Percentiles rank a stretch among this genome's conserved stretches.
Conservation (phyloP, 2,329 filamentous ascomycete genomes). For the Aspergillus felis region DNA sequence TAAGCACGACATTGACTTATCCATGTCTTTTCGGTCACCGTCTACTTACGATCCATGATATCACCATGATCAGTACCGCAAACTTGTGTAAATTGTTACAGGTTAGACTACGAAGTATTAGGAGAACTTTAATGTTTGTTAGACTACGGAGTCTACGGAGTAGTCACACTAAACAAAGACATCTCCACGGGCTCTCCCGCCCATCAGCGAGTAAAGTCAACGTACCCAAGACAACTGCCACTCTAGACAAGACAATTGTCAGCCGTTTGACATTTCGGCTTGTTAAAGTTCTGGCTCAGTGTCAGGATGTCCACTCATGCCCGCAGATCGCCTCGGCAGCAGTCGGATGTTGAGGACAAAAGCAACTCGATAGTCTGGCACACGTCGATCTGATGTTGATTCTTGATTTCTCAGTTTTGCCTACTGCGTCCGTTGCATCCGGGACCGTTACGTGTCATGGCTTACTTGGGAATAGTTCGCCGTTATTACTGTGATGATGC, state of each 20-base stretch:
- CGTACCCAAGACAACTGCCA: not conserved
- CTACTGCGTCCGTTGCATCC: constrained; percentile 3
- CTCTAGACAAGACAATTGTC: not conserved
- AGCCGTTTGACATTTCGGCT: not conserved
- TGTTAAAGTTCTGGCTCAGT: not conserved
- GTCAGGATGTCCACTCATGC: not conserved
- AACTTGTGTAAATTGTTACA: too few species aligned
- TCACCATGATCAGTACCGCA: too few species aligned
- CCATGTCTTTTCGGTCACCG: too few species aligned
- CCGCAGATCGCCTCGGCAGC: not conserved
- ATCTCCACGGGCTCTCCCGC: not conserved
- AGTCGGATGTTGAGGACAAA: not conserved
- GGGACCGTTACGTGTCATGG: constrained; percentile 30
- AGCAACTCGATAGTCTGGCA: not conserved
- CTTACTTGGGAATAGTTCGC: constrained; percentile 20
- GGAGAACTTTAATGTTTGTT: not conserved
- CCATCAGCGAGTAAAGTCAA: not conserved
- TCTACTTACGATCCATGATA: too few species aligned
- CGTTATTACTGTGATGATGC: constrained; percentile 1
- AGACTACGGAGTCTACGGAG: not conserved
- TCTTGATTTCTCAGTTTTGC: constrained; percentile 8
- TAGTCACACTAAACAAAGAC: not conserved
- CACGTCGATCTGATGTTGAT: not conserved
- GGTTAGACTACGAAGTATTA: too few species aligned
- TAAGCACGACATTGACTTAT: too few species aligned